phyloP scores from a whole-genome alignment of 768 basidiomycete species.

The Favolaschia claudopus region DNA sequence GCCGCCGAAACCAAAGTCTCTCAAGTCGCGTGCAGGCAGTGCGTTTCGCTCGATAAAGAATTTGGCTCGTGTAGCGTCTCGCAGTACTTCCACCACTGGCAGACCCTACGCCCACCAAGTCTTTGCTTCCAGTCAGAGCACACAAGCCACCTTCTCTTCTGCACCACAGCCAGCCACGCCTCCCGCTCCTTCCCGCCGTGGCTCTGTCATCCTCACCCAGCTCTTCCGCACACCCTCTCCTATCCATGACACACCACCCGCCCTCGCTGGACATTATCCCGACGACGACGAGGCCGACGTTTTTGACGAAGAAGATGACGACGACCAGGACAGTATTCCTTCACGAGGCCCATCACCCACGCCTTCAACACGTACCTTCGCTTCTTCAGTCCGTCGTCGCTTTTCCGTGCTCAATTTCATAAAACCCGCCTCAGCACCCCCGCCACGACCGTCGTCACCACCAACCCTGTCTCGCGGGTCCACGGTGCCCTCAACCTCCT shows the following conservation, averaged over 20 bases:
- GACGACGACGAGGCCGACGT: constrained; percentile 21
- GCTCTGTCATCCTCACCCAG: constrained; percentile 48
- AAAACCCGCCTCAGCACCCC: constrained; percentile 27
- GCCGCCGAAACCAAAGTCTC: constrained; percentile 46
- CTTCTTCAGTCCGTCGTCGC: constrained; percentile 35
- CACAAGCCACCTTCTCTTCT: constrained; percentile 33
- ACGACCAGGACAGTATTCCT: constrained; percentile 17
- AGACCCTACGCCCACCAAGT: constrained; percentile 49
- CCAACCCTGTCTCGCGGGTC: constrained; percentile 33
- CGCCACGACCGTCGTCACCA: constrained; percentile 11
- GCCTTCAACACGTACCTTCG: constrained; percentile 24
- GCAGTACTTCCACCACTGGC: constrained; percentile 38
- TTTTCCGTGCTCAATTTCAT: constrained; percentile 47
- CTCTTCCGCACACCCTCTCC: constrained; percentile 40
- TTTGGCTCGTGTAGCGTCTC: constrained; percentile 33
- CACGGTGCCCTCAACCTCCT: constrained; percentile 33
- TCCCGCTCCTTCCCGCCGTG: constrained; percentile 47
- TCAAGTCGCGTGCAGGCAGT: constrained; percentile 55
- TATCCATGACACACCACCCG: constrained; percentile 29
- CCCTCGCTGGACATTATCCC: constrained; percentile 31
- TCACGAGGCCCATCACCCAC: constrained; percentile 27
- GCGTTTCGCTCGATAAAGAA: constrained; percentile 57
- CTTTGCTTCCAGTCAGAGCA: constrained; percentile 36
- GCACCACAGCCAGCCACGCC: constrained; percentile 36
- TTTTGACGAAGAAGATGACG: constrained; percentile 18